A percentile compares a stretch with the other conserved stretches of the same genome.
phyloP scores from a whole-genome alignment of 2,329 filamentous ascomycete genomes.

The Venturiaceae sp. region DNA sequence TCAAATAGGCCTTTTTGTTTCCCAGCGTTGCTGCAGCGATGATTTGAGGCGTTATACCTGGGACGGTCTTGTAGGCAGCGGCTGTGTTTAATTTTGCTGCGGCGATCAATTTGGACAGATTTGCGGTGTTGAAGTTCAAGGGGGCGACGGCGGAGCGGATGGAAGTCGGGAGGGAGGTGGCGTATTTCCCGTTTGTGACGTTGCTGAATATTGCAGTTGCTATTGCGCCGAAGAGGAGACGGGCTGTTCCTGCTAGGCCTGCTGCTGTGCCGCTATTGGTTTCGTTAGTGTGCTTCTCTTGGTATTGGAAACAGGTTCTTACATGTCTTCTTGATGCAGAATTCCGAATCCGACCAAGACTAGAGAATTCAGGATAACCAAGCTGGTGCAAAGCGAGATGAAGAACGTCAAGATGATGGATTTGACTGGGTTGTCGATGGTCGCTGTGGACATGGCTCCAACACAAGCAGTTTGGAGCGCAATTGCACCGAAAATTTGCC shows the following conservation, averaged over 20 bases:
- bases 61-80: constrained; percentile 13
- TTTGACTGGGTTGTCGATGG: constrained; percentile 20
- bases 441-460: constrained; percentile 24
- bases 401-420: constrained; percentile 24
- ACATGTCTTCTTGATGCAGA: constrained; percentile 25
- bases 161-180: constrained; percentile 5
- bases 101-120: constrained; percentile 13
- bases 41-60: constrained; percentile 15
- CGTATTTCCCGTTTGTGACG: constrained; percentile 23
- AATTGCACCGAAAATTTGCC: constrained; percentile 26
- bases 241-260: constrained; percentile 27
- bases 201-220: constrained; percentile 29
- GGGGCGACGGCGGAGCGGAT: constrained; percentile 14
- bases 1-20: constrained; percentile 15
- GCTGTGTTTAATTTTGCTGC: constrained; percentile 17
- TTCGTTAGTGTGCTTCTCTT: too few relatives aligned
- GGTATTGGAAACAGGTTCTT: background rate
- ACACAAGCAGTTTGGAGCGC: constrained; percentile 25
- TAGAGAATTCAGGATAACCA: constrained; percentile 20
- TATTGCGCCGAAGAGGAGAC: constrained; percentile 27
- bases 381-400: constrained; percentile 13
- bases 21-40: constrained; percentile 12
- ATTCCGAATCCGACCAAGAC: constrained; percentile 26
- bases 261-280: constrained; percentile 27
- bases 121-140: constrained; percentile 14